phyloP scores from a whole-genome alignment of 2,329 filamentous ascomycete genomes.

The Xenosphaeropsis pyriputrescens region DNA sequence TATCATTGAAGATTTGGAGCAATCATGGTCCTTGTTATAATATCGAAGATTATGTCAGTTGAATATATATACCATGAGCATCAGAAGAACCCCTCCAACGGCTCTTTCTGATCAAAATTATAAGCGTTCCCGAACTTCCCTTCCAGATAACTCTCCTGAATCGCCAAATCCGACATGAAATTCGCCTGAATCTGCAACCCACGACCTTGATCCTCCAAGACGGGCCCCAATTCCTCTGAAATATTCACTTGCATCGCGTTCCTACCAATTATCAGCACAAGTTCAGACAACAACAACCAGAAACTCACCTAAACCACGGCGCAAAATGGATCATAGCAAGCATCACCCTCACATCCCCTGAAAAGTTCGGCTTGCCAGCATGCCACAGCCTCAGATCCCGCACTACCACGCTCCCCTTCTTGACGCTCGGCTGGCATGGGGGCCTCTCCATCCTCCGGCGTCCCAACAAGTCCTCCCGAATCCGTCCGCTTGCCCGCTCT shows the following conservation, averaged over 20 bases:
- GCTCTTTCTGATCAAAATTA: slow-evolving; percentile 35
- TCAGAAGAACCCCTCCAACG: slow-evolving; percentile 4
- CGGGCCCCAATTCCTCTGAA: slow-evolving; percentile 28
- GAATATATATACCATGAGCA: background rate
- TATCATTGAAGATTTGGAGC: slow-evolving; percentile 17
- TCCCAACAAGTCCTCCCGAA: slow-evolving; percentile 24
- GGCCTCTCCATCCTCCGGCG: slow-evolving; percentile 19
- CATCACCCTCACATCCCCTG: slow-evolving; percentile 34
- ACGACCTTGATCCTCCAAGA: slow-evolving; percentile 23
- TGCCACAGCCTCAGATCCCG: slow-evolving; percentile 48
- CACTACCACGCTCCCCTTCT: slow-evolving; percentile 39
- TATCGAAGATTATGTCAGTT: no score
- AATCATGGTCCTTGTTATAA: slow-evolving; percentile 13
- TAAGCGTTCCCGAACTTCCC: slow-evolving; percentile 46
- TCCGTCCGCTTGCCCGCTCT: slow-evolving; percentile 37
- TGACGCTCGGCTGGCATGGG: slow-evolving; percentile 31
- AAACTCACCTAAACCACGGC: slow-evolving; percentile 7
- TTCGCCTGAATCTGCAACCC: slow-evolving; percentile 33
- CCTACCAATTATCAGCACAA: slow-evolving; percentile 8
- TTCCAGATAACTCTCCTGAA: slow-evolving; percentile 32
- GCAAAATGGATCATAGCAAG: slow-evolving; percentile 30
- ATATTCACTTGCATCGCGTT: slow-evolving; percentile 42
- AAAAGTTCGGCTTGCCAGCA: slow-evolving; percentile 42
- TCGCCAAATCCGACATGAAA: slow-evolving; percentile 28
- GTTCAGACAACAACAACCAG: background rate